Base-by-base conservation (phyloP, 257 asterid species). In the Solanum pinnatisectum region DNA sequence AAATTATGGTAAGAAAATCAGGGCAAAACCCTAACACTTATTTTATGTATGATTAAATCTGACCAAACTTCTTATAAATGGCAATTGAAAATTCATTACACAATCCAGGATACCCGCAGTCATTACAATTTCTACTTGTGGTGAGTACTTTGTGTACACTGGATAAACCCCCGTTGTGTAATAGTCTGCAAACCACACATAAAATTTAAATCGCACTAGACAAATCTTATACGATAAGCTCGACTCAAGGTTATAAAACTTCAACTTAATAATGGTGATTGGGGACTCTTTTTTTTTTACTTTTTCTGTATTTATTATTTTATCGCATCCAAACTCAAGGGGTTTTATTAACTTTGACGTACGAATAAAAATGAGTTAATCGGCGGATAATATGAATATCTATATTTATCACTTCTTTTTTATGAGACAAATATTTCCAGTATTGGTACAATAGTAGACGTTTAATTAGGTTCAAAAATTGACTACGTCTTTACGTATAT, bases 151-250 rank as follows among this genome's bases (percentile, higher is more conserved):
- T 49, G 1, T 49, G 1, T 0, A 5, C 7, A 49, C 22, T 15
- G 10, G 0, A 16, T 16, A 52, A 52, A 52, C 0, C 0, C 1
- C 0, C 63, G 1, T 6, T 52, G 4, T 52, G 22, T 0, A 16
- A 52, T 52, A 1, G 10, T 10, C 9, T 16, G 0, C 23, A 16
- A 52, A 49, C 0, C 9, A 52, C 8, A 52, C 8, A 52, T 49
- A 5, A 0, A 15, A 49, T 52, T 1, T 2, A 16, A 6, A 16
- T 1, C 0, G 3, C 9, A 52, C 0, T 52, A 52, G 23, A 52
- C 1, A 16, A 52, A 52, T 52, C 1, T 6, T 16, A 52, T 52
- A 2, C 10, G 23, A 49, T 1, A 49, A 49, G 18, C 2, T 49
- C 8, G 3, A 52, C 23, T 16, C 10, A 20, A 59, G 10, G n/a